phyloP scores from a whole-genome alignment of 2,329 filamentous ascomycete species.

The Hawksworthiomyces lignivorus region DNA sequence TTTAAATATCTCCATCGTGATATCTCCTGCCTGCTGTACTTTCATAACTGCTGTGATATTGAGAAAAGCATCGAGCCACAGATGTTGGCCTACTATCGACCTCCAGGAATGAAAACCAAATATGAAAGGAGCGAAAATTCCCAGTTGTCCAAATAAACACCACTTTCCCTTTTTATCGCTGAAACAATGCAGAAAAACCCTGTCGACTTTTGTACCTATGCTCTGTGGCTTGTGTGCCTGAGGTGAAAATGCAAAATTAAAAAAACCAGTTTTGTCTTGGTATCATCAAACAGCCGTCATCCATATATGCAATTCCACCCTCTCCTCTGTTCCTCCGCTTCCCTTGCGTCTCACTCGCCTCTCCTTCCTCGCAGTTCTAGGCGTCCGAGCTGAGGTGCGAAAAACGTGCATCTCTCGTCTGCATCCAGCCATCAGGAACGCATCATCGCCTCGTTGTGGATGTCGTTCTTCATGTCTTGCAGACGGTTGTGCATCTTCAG shows the following conservation, averaged over 20 bases:
- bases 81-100: too few relatives aligned
- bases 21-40: too few relatives aligned
- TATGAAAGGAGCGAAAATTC: too few relatives aligned
- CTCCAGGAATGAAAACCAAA: too few relatives aligned
- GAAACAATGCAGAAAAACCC: background rate
- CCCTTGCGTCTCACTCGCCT: too few relatives aligned
- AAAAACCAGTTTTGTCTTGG: background rate
- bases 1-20: too few relatives aligned
- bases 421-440: conserved; percentile 3
- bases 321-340: background rate
- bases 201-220: conserved; percentile 4
- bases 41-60: too few relatives aligned
- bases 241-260: conserved; percentile 9
- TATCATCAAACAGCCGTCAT: conserved; percentile 1
- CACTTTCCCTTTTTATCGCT: background rate
- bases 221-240: background rate
- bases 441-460: conserved; percentile 36
- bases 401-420: too few relatives aligned
- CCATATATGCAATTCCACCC: background rate
- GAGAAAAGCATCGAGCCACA: conserved; percentile 1
- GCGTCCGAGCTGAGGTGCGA: too few relatives aligned
- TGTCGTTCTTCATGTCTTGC: conserved; percentile 50
- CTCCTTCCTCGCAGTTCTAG: too few relatives aligned
- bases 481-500: conserved; percentile 48
- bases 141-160: background rate